Conservation (phyloP, 2,329 filamentous ascomycete genomes). For the Purpureocillium takamizusanense region DNA sequence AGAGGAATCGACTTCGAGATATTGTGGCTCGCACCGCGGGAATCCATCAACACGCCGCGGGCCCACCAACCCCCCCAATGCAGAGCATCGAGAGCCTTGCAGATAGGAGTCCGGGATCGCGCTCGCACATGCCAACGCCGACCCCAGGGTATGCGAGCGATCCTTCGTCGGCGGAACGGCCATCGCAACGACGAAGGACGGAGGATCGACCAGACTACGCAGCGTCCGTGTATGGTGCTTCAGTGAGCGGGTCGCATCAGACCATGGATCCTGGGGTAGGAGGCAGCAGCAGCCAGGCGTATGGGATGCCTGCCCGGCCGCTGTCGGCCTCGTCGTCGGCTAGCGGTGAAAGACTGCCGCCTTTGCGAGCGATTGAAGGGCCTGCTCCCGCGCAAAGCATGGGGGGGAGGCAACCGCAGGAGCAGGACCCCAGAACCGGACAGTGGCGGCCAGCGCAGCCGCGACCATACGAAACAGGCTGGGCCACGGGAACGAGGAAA, state of each 20-base stretch:
- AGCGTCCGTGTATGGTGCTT: slow-evolving; percentile 28
- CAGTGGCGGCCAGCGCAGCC: slow-evolving; percentile 25
- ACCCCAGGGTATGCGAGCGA: slow-evolving; percentile 30
- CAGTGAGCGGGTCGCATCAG: slow-evolving; percentile 21
- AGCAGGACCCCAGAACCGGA: slow-evolving; percentile 25
- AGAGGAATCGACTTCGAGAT: slow-evolving; percentile 64
- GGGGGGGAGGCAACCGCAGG: slow-evolving; percentile 18
- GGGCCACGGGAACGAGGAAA: slow-evolving; percentile 21
- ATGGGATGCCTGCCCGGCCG: slow-evolving; percentile 27
- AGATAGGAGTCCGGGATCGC: slow-evolving; percentile 25
- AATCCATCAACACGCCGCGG: slow-evolving; percentile 42
- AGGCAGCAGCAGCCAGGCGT: slow-evolving; percentile 23
- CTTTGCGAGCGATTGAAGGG: slow-evolving; percentile 36
- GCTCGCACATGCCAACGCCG: slow-evolving; percentile 17
- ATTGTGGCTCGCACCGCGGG: slow-evolving; percentile 52
- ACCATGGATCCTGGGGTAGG: slow-evolving; percentile 31
- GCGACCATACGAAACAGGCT: slow-evolving; percentile 23
- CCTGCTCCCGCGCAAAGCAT: slow-evolving; percentile 12
- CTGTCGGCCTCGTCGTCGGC: slow-evolving; percentile 26
- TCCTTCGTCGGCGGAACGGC: slow-evolving; percentile 32
- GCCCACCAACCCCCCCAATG: slow-evolving; percentile 40
- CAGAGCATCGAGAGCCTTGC: slow-evolving; percentile 25
- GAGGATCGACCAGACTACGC: slow-evolving; percentile 36
- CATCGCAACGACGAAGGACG: slow-evolving; percentile 36
- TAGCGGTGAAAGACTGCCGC: slow-evolving; percentile 35